phyloP scores from a whole-genome alignment of 164 flowering plant genomes.

The Liriodendron chinense region DNA sequence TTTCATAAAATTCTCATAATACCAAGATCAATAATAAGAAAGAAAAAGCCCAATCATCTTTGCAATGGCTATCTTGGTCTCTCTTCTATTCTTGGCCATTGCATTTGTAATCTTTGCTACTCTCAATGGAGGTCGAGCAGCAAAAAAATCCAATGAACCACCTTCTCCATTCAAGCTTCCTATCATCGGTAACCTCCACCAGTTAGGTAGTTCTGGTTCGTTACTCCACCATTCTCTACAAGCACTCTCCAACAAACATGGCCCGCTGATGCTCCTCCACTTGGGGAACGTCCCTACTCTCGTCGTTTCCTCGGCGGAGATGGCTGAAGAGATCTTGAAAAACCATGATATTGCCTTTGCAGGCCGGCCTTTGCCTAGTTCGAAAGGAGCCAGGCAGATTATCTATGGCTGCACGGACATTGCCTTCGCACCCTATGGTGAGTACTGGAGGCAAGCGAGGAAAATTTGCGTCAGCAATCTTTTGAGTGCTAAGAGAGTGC shows the following conservation, averaged over 20 bases:
- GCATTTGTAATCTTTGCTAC: neutral
- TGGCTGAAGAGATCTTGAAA: slow-evolving; percentile 5
- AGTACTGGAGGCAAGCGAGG: neutral
- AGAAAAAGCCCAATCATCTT: neutral
- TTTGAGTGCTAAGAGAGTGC: neutral
- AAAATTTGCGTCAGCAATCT: neutral
- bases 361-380: slow-evolving; percentile 1
- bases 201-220: slow-evolving; percentile 2
- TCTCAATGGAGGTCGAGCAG: neutral
- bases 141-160: neutral
- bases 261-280: slow-evolving; percentile 9
- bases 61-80: neutral
- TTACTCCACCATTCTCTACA: slow-evolving; percentile 3
- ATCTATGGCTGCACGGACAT: slow-evolving; percentile 4
- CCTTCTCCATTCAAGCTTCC: slow-evolving; percentile 8
- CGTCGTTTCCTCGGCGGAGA: slow-evolving; percentile 6
- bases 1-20: no score
- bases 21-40: neutral
- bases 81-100: neutral
- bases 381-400: neutral
- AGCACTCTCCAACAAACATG: neutral
- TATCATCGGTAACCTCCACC: slow-evolving; percentile 13
- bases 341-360: slow-evolving; percentile 5
- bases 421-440: slow-evolving; percentile 8
- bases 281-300: neutral